Evolutionary conservation across 257 asterid species (phyloP), one percentile per base, ranked within the genome.

Genomic region (Rhazya stricta): DNA sequence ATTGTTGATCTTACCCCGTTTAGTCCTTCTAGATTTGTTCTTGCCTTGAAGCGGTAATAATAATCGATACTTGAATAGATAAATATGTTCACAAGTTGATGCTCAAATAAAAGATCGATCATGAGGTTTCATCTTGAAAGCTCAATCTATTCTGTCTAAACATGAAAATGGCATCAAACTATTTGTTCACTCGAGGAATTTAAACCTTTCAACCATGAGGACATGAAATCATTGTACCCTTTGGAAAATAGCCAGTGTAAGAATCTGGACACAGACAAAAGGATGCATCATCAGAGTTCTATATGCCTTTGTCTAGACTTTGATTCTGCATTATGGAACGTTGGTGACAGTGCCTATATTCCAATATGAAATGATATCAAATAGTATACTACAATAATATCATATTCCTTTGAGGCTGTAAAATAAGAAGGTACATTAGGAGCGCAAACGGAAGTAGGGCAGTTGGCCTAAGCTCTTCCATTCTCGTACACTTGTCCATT

Each of bases 1-100:
- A 79, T 85, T 2, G 86, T 90, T 58, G 96, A 94, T 88, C 88
- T 94, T 53, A 61, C 79, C 73, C 77, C 34, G 21, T 92, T 90
- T 68, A 82, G 84, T 61, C 97, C 97, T 0, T 72, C 80, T 15
- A 88, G 96, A 85, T 94, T 92, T 82, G 78, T 79, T 76, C 54
- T 67, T 3, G 51, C 4, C 1, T 39, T 76, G 50, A 81, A 43
- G 66, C 60, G 74, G 72, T 79, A 74, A n/a, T n/a, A n/a, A n/a
- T n/a, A n/a, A 70, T 80, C 25, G 23, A 39, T 56, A 3, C 1
- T 10, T 68, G 15, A 16, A 29, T 58, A 60, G 13, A 9, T 57
- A 3, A 16, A 3, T 16, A 25, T 15, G 3, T 41, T 57, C 39
- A 41, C 25, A 53, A 53, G 9, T 37, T 10, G 51, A 23, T 23